A percentile compares a stretch with the other conserved stretches of the same genome.
These are phyloP conservation scores for Pachyrhizus erosus DNA, from an alignment of 306 rosid genomes.

Conservation along the genomic window DNA sequence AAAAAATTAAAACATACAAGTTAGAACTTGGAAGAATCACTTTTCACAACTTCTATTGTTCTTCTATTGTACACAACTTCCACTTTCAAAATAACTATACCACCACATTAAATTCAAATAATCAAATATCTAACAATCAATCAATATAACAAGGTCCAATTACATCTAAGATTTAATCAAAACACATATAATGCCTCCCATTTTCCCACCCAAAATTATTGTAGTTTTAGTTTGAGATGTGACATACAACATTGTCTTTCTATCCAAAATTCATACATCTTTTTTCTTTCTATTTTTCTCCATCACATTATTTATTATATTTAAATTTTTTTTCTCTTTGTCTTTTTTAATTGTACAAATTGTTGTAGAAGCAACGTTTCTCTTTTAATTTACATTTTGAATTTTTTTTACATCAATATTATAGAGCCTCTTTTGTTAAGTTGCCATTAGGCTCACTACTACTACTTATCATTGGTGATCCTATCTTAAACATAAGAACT, in stretches of 20 bases:
- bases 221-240: background rate
- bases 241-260: too few species aligned
- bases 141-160: conserved; percentile 7
- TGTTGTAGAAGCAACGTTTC: too few species aligned
- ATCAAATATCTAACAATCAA: background rate
- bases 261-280: too few species aligned
- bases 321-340: too few species aligned
- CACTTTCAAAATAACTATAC: background rate
- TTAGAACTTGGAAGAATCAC: background rate
- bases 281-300: too few species aligned
- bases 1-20: background rate
- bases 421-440: conserved; percentile 19
- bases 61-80: conserved; percentile 33
- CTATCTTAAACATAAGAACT: conserved; percentile 40
- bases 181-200: background rate
- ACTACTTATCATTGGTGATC: background rate
- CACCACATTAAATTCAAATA: conserved; percentile 18
- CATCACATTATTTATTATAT: too few species aligned
- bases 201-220: background rate
- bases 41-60: conserved; percentile 17
- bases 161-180: background rate
- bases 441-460: conserved; percentile 13
- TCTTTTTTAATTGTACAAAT: too few species aligned
- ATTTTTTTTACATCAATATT: background rate
- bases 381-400: conserved; percentile 12